A percentile compares a stretch with the other conserved stretches of the same genome.
Evolutionary conservation across 345 rosid species (phyloP).

Genomic region (Iberis pinnata): DNA sequence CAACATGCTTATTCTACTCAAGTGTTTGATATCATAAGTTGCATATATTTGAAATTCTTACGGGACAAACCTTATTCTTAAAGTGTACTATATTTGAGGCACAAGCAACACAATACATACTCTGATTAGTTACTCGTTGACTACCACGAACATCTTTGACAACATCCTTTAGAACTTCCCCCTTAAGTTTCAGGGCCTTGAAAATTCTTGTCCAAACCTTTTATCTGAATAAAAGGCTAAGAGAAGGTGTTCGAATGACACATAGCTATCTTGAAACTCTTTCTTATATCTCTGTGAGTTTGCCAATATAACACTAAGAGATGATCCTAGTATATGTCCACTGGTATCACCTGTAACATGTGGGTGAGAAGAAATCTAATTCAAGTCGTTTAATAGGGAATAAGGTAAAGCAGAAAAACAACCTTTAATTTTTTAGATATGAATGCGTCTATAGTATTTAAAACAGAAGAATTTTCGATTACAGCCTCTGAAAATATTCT

Average conservation of each 20-base stretch:
- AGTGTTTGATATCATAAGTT: no score
- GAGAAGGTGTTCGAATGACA: conserved; percentile 76
- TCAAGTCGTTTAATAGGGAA: background rate
- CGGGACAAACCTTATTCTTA: background rate
- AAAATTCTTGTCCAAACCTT: conserved; percentile 72
- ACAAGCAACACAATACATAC: no score
- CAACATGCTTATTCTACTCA: no score
- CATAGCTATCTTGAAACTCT: conserved; percentile 71
- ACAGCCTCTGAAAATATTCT: conserved; percentile 72
- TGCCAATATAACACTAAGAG: conserved; percentile 46
- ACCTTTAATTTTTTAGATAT: conserved; percentile 64
- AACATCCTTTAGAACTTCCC: conserved; percentile 58
- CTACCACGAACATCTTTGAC: conserved; percentile 67
- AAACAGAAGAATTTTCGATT: conserved; percentile 57
- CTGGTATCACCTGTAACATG: conserved; percentile 67
- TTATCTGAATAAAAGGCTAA: conserved; percentile 58
- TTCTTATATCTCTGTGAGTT: conserved; percentile 55
- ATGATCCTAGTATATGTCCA: conserved; percentile 57
- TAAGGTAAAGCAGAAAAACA: background rate
- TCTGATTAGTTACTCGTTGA: conserved; percentile 86
- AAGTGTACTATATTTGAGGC: no score
- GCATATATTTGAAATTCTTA: no score
- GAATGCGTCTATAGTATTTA: conserved; percentile 59
- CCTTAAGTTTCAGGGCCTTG: conserved; percentile 45
- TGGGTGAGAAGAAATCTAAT: background rate